Conservation (phyloP, 1,284 basidiomycete genomes). For the Ceratobasidium sp. region DNA sequence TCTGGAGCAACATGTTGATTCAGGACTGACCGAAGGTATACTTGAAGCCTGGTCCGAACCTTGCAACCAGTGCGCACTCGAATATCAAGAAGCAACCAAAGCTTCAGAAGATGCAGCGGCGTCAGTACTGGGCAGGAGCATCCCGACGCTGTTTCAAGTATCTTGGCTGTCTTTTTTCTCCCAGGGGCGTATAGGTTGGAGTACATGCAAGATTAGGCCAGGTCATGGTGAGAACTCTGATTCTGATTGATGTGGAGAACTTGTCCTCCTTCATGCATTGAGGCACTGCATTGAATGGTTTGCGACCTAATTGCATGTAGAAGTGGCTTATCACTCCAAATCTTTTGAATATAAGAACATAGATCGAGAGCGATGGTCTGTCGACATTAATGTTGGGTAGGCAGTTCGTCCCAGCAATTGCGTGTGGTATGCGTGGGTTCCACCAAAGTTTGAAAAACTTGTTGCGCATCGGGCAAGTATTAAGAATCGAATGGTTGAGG, state of each 20-base stretch:
- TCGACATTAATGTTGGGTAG: too few relatives aligned
- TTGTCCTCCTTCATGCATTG: too few relatives aligned
- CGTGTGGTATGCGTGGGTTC: too few relatives aligned
- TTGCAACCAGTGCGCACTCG: conserved; percentile 1
- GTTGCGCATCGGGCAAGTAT: too few relatives aligned
- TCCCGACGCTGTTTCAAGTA: not conserved
- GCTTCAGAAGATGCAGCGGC: not conserved
- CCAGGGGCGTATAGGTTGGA: conserved; percentile 12
- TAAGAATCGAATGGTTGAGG: too few relatives aligned
- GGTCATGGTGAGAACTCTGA: not conserved
- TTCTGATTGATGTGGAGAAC: not conserved
- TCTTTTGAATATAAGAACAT: too few relatives aligned
- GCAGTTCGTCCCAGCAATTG: too few relatives aligned
- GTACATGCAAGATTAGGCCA: not conserved
- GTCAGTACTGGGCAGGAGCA: not conserved
- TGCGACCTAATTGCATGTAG: conserved; percentile 12
- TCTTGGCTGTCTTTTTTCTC: conserved; percentile 33
- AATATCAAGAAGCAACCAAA: conserved; percentile 3
- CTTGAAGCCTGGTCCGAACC: not conserved
- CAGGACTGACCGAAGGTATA: not conserved
- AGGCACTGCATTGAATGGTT: too few relatives aligned
- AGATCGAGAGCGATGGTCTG: too few relatives aligned
- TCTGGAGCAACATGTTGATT: conserved; percentile 11
- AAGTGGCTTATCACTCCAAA: too few relatives aligned
- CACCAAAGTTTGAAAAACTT: too few relatives aligned